Evolutionary conservation across 2,329 filamentous ascomycete species (phyloP), one percentile per base, ranked within the genome.

Genomic region (Cytospora paraplurivora): DNA sequence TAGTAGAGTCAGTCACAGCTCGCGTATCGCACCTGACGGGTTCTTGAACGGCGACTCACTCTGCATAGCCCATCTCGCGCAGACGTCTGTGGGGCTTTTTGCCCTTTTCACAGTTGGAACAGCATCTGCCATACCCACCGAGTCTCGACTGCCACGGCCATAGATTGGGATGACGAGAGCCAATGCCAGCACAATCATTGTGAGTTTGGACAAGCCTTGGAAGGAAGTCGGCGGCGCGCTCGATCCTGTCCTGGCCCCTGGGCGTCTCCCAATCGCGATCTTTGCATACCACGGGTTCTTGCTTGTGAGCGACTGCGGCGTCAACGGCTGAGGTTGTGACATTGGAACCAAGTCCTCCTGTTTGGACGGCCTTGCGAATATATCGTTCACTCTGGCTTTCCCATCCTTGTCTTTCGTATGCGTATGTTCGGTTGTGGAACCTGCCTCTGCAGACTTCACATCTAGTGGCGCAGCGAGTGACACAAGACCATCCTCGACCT

Each of bases 51-150:
- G 19, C 33, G 50, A 70, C 76, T 71, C 68, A 80, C 85, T 83
- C 74, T 90, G 88, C 59, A 87, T 84, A 19, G 83, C 83, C 87
- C 87, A 91, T 72, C 88, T 77, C 60, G 82, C 82, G 71, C 88
- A 91, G 15, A 87, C 79, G 67, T 84, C 77, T 2, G 82, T 85
- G 2, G 81, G 76, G 67, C 79, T 85, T 64, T 80, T 71, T 33
- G 76, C 75, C 58, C 82, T 77, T 54, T 73, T 72, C 62, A 72
- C 70, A 44, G 82, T 78, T 17, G 80, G 72, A n/a, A 79, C 80
- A 4, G 82, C 82, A 63, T 80, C 78, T 55, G 77, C 82, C 35
- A 79, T 79, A 56, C 78, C 69, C 41, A 75, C 76, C n/a, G 72
- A 67, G 38, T 71, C 72, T 13, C 78, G 79, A 63, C 73, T 76